A percentile compares a stretch with the other conserved stretches of the same genome.
Evolutionary conservation across 768 basidiomycete species (phyloP).

Genomic region (Solioccasus polychromus): DNA sequence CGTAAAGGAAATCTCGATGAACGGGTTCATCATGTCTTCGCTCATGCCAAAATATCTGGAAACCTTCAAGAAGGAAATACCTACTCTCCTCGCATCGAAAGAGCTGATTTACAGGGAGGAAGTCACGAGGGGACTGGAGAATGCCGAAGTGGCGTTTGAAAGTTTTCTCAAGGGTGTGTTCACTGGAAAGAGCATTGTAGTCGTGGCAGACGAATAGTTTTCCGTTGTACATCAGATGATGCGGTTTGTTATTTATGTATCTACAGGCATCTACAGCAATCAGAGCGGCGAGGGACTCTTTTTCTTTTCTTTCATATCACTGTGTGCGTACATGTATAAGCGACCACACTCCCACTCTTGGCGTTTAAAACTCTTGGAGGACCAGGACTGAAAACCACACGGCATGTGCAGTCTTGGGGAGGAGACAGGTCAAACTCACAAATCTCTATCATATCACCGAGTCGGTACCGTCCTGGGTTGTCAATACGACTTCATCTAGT

Average conservation of each 20-base stretch:
- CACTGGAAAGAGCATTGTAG: constrained; percentile 7
- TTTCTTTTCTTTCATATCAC: no score
- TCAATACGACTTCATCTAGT: background rate
- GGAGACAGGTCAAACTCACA: background rate
- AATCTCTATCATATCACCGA: background rate
- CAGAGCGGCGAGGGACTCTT: no score
- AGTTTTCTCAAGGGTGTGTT: constrained; percentile 1
- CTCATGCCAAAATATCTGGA: constrained; percentile 34
- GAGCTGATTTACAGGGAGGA: constrained; percentile 49
- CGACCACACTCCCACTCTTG: no score
- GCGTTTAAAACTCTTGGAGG: no score
- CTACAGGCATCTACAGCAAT: no score
- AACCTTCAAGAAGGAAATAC: constrained; percentile 42
- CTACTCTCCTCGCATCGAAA: constrained; percentile 40
- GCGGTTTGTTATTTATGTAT: no score
- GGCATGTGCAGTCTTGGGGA: no score
- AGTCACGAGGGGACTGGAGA: constrained; percentile 42
- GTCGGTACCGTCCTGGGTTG: background rate
- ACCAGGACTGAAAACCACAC: no score
- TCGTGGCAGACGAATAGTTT: constrained; percentile 7
- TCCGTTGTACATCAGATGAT: no score
- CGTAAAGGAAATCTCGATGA: constrained; percentile 39
- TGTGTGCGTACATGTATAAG: no score
- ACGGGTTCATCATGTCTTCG: constrained; percentile 41
- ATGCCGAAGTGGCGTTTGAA: constrained; percentile 10